These are phyloP conservation scores for Pseudoneurospora amorphoporcata DNA, from an alignment of 495 filamentous ascomycete genomes.

Conservation along the genomic window DNA sequence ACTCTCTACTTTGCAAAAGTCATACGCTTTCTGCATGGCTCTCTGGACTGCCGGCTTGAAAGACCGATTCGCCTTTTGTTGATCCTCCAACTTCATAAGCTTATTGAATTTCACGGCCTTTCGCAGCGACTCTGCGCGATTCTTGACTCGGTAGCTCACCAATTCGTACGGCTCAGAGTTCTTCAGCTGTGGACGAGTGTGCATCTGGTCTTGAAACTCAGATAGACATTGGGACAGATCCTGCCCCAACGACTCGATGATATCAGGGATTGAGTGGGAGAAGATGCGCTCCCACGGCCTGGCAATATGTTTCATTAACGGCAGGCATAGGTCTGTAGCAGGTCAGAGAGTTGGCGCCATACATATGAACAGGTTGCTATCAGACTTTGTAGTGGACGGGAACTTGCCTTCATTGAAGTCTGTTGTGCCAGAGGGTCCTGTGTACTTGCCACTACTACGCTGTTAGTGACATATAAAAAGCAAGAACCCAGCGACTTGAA, in stretches of 20 bases:
- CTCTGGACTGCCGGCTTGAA: conserved; percentile 37
- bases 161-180: conserved; percentile 5
- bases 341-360: conserved; percentile 4
- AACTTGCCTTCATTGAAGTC: conserved; percentile 40
- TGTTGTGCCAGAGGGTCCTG: conserved; percentile 13
- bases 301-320: conserved; percentile 39
- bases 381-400: neutral
- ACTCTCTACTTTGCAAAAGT: conserved; percentile 29
- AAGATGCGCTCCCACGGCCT: conserved; percentile 42
- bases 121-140: conserved; percentile 27
- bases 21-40: conserved; percentile 35
- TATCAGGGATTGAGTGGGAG: neutral
- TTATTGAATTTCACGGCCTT: conserved; percentile 21
- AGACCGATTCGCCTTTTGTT: conserved; percentile 44
- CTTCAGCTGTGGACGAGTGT: conserved; percentile 6
- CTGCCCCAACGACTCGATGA: conserved; percentile 11
- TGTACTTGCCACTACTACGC: conserved; percentile 18
- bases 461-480: conserved; percentile 4
- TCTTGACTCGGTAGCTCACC: conserved; percentile 22
- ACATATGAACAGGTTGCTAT: neutral
- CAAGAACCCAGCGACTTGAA: conserved; percentile 11
- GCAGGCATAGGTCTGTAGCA: conserved; percentile 26
- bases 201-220: conserved; percentile 25
- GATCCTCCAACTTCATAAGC: conserved; percentile 25
- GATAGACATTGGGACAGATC: conserved; percentile 5